Evolutionary conservation across 495 filamentous ascomycete species (phyloP), one percentile per base, ranked within the genome.

Genomic region (Monascus purpureus): DNA sequence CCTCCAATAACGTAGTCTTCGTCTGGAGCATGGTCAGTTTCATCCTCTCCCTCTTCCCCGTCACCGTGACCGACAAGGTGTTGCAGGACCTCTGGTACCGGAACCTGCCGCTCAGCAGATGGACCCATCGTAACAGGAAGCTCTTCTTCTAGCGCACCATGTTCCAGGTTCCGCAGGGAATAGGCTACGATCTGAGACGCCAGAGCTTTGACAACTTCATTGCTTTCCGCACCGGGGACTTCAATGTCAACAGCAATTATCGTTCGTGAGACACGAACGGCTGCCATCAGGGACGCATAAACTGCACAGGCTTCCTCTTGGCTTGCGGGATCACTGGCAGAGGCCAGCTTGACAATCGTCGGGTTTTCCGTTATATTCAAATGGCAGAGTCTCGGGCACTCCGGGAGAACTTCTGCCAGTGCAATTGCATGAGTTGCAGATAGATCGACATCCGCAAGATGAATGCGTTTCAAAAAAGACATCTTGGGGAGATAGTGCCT

Each of bases 1-100:
- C 88, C 87, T 23, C 87, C 86, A 45, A 97, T 85, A 24, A 96
- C 84, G 53, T 96, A 94, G 47, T 95, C 83, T 28, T 92, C 80
- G 40, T 92, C 84, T 1, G 87, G 82, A 16, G 83, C 80, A 12
- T 73, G 67, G 3, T 80, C 77, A 34, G 78, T 72, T 17, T 79
- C 69, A 19, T 75, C 72, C 25, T 81, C 69, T 31, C 55, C 63
- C 37, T 54, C 61, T 18, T 56, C 58, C 25, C 62, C 57, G 25
- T 70, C 69, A n/a, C 53, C 35, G 31, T 68, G 52, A 2, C 75
- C 75, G 15, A 79, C 73, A 31, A 79, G 65, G 45, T 77, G 70
- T 36, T 71, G 61, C n/a, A 79, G 53, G 28, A 87, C 72, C 30
- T 84, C 81, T 13, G 74, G 66, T 6, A 75, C 55, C 12, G 68